phyloP scores from a whole-genome alignment of 495 filamentous ascomycete genomes.

The Halenospora varia region DNA sequence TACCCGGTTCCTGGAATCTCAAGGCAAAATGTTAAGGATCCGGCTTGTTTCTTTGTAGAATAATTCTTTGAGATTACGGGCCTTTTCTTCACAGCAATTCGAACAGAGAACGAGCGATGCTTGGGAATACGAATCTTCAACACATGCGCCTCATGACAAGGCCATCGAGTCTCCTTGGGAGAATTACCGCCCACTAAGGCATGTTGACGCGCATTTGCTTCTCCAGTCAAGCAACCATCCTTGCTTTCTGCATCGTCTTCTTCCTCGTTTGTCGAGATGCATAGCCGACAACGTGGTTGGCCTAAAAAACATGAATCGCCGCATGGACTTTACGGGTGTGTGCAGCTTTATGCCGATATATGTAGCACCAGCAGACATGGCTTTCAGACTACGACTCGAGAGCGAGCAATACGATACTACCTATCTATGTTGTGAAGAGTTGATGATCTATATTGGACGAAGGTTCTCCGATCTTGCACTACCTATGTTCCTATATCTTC shows the following conservation, averaged over 20 bases:
- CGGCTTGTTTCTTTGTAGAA: no score
- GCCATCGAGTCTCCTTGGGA: constrained; percentile 10
- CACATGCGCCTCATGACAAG: background rate
- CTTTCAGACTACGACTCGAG: constrained; percentile 30
- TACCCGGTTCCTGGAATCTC: no score
- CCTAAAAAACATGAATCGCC: constrained; percentile 8
- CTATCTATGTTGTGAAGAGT: background rate
- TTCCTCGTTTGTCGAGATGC: constrained; percentile 28
- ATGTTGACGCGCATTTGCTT: background rate
- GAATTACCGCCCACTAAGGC: background rate
- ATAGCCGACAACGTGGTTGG: constrained; percentile 26
- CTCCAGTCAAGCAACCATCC: constrained; percentile 6
- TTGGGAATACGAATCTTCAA: no score
- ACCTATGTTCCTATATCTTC: background rate
- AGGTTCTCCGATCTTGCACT: background rate
- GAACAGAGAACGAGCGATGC: no score
- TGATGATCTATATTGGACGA: background rate
- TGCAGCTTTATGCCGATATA: constrained; percentile 11
- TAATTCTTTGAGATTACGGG: no score
- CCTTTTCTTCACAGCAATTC: no score
- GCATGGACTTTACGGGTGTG: constrained; percentile 13
- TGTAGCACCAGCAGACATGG: constrained; percentile 15
- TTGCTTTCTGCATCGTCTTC: background rate
- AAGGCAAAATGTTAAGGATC: no score
- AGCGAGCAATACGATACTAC: constrained; percentile 1